Base-by-base conservation (phyloP, 805 yeast species). In the Saturnispora sekii region DNA sequence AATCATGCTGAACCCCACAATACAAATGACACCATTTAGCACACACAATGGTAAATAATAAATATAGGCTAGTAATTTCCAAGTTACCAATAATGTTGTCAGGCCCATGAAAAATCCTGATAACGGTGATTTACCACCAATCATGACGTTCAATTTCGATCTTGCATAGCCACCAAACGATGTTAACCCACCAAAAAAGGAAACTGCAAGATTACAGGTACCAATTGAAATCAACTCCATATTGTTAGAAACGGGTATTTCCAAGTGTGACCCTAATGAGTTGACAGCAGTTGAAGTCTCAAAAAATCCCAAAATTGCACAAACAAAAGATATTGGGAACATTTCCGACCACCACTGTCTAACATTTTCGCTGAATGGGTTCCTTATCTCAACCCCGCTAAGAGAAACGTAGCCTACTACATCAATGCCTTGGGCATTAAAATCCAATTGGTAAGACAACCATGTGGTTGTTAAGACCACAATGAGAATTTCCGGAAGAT, bases 81-180 rank as follows among this genome's bases (percentile, higher is more conserved):
- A 66, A 0, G 83, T 76, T 4, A 86, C 79, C 14, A 85, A 50
- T 38, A 88, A 62, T 0, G 96, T 81, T 5, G 81, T 68, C 2
- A 76, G n/a, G 0, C 95, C 90, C 81, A 89, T 82, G 10, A 84
- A 74, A 4, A 79, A 77, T 0, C 95, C 95, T n/a, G 93, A 75
- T 58, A 81, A 67, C 10, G 89, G 89, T 0, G 96, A 84, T 51
- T 76, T 77, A 0, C 94, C 97, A 5, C 96, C 96, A 11, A 88
- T 78, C 42, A 87, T 67, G 1, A 89, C 83, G 64, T 90, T 90
- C 47, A 90, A 80, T 56, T 84, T 88, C 14, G 95, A 83, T 55
- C 97, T 73, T 2, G 96, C 97, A 58, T 89, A 90, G 0, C 97
- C 97, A 9, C 97, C 98, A 69, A 89, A 89, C 0, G 95, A 77